Base-by-base conservation (phyloP, 257 asterid genomes). In the Verbena officinalis region DNA sequence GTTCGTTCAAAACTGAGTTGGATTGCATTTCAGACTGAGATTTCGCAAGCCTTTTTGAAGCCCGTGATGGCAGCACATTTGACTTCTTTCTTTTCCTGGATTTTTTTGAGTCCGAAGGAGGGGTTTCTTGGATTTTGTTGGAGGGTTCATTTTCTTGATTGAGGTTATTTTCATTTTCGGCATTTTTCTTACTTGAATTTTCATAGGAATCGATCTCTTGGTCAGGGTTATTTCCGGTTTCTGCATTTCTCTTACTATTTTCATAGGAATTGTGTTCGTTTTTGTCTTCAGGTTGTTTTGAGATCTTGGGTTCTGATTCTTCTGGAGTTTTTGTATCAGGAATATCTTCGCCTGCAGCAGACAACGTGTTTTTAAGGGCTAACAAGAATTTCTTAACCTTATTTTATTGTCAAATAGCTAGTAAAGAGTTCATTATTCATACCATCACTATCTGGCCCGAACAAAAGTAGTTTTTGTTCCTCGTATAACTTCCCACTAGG, bases 261-360 rank as follows among this genome's bases (percentile, higher is more conserved):
- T 23, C 71, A 20, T 16, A 3, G 10, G 69, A 36, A 27, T 14
- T 33, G 7, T 64, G 16, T 22, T 23, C 54, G 21, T 54, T 56
- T 36, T 68, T 59, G 43, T 34, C 75, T 50, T 49, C 65, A 42
- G 42, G 56, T 40, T 45, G 71, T 58, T 65, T 40, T 20, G 34
- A 58, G 59, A 54, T 65, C 60, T 75, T 65, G 46, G 72, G 68
- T 63, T 64, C 77, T 27, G 70, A 39, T 52, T 58, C 66, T 54
- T 61, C 34, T 34, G 4, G 55, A 16, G 2, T 15, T 48, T 75
- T 74, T 1, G 61, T 20, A 58, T 15, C 79, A 1, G 50, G 62
- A 59, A 51, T 62, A 68, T 55, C 77, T 46, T 42, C 55, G 33
- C 80, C 87, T 83, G 73, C 73, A 74, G 38, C 64, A 74, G 30